Evolutionary conservation across 2,329 filamentous ascomycete genomes (phyloP).

Genomic region (Seiridium cupressi): DNA sequence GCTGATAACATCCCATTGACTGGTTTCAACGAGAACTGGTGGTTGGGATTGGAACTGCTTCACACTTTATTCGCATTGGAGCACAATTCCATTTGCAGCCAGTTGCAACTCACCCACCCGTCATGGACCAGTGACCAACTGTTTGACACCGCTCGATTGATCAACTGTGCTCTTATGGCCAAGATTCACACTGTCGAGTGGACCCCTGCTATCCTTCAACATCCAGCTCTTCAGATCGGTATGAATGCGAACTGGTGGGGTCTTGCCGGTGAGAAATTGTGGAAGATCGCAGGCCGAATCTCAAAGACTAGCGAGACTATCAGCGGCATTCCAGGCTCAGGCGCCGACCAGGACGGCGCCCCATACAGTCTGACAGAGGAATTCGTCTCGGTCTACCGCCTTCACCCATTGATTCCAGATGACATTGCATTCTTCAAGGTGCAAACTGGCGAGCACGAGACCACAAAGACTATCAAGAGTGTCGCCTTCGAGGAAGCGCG

Average conservation of each 20-base stretch:
- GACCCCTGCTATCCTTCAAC: slow-evolving; percentile 44
- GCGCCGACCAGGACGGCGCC: slow-evolving; percentile 31
- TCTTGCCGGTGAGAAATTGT: slow-evolving; percentile 36
- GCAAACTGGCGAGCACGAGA: slow-evolving; percentile 17
- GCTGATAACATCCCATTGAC: slow-evolving; percentile 34
- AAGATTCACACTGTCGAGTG: slow-evolving; percentile 50
- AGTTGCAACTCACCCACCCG: slow-evolving; percentile 31
- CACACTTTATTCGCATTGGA: slow-evolving; percentile 45
- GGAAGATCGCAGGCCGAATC: slow-evolving; percentile 38
- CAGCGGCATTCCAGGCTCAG: slow-evolving; percentile 21
- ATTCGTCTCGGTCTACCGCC: slow-evolving; percentile 41
- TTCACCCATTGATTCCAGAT: slow-evolving; percentile 36
- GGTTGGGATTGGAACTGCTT: slow-evolving; percentile 43
- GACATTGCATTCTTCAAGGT: slow-evolving; percentile 24
- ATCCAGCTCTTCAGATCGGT: slow-evolving; percentile 38
- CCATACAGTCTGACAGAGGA: slow-evolving; percentile 42
- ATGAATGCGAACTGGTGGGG: slow-evolving; percentile 48
- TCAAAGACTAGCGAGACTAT: slow-evolving; percentile 36
- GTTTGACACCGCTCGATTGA: slow-evolving; percentile 41
- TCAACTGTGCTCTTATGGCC: slow-evolving; percentile 45
- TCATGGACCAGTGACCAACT: slow-evolving; percentile 36
- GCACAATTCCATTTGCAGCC: slow-evolving; percentile 42
- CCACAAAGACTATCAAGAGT: slow-evolving; percentile 27
- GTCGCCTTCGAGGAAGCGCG: slow-evolving; percentile 31
- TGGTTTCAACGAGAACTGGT: slow-evolving; percentile 44